Percentiles rank a stretch among this genome's conserved stretches.
phyloP scores from a whole-genome alignment of 1,284 basidiomycete genomes.

The Heterobasidion occidentale region DNA sequence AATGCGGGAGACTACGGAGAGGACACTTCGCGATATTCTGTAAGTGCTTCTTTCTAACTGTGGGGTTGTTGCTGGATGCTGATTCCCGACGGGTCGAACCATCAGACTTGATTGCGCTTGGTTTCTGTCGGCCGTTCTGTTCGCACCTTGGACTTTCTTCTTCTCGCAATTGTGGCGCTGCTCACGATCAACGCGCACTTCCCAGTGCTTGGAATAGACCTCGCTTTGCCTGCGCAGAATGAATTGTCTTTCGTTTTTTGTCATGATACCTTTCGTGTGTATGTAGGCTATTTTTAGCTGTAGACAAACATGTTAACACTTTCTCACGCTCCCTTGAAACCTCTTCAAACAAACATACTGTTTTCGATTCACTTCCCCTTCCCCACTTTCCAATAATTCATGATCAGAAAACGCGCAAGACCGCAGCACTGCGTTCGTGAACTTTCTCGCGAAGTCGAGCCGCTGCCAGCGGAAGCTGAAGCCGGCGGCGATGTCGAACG shows the following conservation, averaged over 20 bases:
- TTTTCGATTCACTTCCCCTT: not conserved
- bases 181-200: no score
- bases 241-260: no score
- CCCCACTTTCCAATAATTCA: conserved; percentile 11
- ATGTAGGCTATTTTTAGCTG: no score
- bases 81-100: not conserved
- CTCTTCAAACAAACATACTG: not conserved
- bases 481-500: conserved; percentile 18
- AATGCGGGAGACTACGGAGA: not conserved
- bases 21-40: not conserved
- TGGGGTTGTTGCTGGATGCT: not conserved
- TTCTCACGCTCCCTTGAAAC: no score
- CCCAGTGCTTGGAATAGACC: no score
- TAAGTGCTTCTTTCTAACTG: not conserved
- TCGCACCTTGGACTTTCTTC: no score
- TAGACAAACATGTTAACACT: no score
- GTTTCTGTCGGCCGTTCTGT: no score
- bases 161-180: no score
- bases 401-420: conserved; percentile 60
- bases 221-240: no score
- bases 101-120: no score
- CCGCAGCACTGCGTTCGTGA: conserved; percentile 46
- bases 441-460: conserved; percentile 32
- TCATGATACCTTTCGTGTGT: no score
- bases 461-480: conserved; percentile 20